Percentiles rank a stretch among this genome's conserved stretches.
These are phyloP conservation scores for Stylonectria norvegica DNA, from an alignment of 2,329 filamentous ascomycete species.

Conservation along the genomic window DNA sequence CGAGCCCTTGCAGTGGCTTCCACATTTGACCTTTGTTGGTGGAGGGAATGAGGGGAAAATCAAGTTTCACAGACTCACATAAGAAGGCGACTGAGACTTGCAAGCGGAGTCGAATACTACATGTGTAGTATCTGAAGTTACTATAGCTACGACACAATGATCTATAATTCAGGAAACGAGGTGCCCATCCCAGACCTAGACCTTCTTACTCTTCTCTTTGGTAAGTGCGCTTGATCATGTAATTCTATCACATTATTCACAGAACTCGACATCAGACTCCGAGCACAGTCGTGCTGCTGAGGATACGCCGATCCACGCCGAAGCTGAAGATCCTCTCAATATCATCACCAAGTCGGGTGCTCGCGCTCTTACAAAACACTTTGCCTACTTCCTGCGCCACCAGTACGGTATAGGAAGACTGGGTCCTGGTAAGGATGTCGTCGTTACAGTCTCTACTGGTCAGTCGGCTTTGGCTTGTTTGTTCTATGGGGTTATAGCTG, in stretches of 20 bases:
- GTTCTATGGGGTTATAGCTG: slow-evolving; percentile 56
- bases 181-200: slow-evolving; percentile 39
- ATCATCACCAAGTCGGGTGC: slow-evolving; percentile 51
- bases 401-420: slow-evolving; percentile 49
- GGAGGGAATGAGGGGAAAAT: too few relatives aligned
- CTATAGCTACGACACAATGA: too few relatives aligned
- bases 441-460: slow-evolving; percentile 55
- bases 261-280: too few relatives aligned
- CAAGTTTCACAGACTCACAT: too few relatives aligned
- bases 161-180: slow-evolving; percentile 35
- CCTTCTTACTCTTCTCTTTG: slow-evolving; percentile 42
- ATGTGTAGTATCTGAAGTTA: too few relatives aligned
- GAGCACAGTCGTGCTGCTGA: slow-evolving; percentile 35
- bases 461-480: slow-evolving; percentile 52
- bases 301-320: slow-evolving; percentile 52
- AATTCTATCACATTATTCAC: too few relatives aligned
- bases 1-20: too few relatives aligned
- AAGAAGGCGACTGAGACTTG: too few relatives aligned
- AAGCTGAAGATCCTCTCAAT: slow-evolving; percentile 53
- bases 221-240: too few relatives aligned
- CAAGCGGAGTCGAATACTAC: too few relatives aligned
- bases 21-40: too few relatives aligned
- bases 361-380: slow-evolving; percentile 46
- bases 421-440: slow-evolving; percentile 50
- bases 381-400: slow-evolving; percentile 53